Evolutionary conservation across 805 yeast genomes (phyloP).

Genomic region (Teunomyces pallodes): DNA sequence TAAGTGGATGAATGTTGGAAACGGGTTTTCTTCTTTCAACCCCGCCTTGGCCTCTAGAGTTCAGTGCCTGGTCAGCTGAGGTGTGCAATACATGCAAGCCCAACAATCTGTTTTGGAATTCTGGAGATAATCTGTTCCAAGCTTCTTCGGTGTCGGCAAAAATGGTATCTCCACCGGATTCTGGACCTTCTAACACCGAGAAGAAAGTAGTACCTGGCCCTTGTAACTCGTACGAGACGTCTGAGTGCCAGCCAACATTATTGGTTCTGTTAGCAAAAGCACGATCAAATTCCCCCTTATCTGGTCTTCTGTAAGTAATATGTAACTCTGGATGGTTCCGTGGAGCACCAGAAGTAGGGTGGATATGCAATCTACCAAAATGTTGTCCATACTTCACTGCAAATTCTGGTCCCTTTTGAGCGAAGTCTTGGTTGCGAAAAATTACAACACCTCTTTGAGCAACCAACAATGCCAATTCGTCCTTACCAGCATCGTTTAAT

Average conservation of each 20-base stretch:
- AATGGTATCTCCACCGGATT: constrained; percentile 38
- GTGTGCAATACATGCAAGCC: constrained; percentile 37
- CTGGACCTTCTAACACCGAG: constrained; percentile 36
- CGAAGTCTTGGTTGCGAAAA: constrained; percentile 66
- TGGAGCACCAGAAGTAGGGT: constrained; percentile 74
- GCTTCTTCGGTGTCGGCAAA: constrained; percentile 39
- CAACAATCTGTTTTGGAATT: constrained; percentile 27
- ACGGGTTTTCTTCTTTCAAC: constrained; percentile 32
- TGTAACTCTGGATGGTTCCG: constrained; percentile 35
- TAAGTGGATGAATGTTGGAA: constrained; percentile 33
- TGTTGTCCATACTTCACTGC: constrained; percentile 55
- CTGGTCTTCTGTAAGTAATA: constrained; percentile 32
- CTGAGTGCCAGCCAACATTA: constrained; percentile 37
- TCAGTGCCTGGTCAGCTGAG: constrained; percentile 29
- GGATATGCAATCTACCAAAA: constrained; percentile 71
- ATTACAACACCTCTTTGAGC: constrained; percentile 71
- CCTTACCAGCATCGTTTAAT: constrained; percentile 53
- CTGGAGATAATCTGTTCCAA: constrained; percentile 35
- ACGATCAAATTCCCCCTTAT: constrained; percentile 26
- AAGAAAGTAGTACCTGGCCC: constrained; percentile 35
- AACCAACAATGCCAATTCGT: constrained; percentile 65
- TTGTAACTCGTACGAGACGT: constrained; percentile 35
- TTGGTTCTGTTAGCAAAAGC: constrained; percentile 27
- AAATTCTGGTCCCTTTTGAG: constrained; percentile 45
- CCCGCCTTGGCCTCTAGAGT: constrained; percentile 29